Conservation (phyloP, 371 early-diverging fungal species). For the Globomyces sp. region DNA sequence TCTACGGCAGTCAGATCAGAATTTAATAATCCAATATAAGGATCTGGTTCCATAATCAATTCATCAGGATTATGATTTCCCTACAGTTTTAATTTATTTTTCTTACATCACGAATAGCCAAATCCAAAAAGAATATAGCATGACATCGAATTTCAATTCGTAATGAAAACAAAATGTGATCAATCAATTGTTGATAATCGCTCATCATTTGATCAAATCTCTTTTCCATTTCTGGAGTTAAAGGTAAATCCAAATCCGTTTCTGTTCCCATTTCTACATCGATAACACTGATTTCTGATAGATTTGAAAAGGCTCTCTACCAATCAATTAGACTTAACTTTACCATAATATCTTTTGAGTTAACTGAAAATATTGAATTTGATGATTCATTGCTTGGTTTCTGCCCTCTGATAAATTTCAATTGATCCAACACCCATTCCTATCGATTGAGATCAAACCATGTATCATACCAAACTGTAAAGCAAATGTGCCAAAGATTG, state of each 20-base stretch:
- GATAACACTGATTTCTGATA: conserved; percentile 3
- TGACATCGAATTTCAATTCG: conserved; percentile 84
- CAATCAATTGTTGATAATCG: conserved; percentile 69
- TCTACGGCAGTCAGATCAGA: conserved; percentile 72
- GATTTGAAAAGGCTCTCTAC: not conserved
- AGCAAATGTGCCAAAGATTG: conserved; percentile 73
- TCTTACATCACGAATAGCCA: conserved; percentile 84
- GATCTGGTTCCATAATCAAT: conserved; percentile 79
- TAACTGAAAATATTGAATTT: not conserved
- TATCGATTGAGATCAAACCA: no score
- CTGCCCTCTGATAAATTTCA: conserved; percentile 2
- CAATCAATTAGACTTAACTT: no score
- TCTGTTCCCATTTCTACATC: conserved; percentile 5
- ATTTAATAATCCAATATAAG: conserved; percentile 78
- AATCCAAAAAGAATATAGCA: conserved; percentile 82
- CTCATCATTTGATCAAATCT: conserved; percentile 52
- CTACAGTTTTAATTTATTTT: conserved; percentile 23
- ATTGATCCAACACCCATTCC: conserved; percentile 73
- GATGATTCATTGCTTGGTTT: not conserved
- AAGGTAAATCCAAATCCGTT: conserved; percentile 26
- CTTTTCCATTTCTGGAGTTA: conserved; percentile 29
- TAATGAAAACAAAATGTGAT: conserved; percentile 75
- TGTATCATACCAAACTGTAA: conserved; percentile 54
- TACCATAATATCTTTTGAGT: not conserved
- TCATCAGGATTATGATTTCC: conserved; percentile 73